Base-by-base conservation (phyloP, 2,329 filamentous ascomycete species). In the Tolypocladium pustulatum region DNA sequence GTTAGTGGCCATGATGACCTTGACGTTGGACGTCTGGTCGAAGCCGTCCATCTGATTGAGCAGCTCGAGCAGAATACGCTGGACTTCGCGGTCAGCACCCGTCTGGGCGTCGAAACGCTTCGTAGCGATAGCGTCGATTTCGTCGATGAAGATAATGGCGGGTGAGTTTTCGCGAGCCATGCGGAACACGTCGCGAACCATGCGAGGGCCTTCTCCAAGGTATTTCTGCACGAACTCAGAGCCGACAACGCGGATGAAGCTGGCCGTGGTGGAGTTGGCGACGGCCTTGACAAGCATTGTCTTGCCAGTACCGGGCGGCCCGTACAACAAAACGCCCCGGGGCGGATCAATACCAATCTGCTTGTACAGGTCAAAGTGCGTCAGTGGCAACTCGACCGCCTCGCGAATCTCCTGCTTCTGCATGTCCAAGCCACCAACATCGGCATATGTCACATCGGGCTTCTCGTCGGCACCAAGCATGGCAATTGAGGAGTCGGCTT, bases 1-100 rank as follows among this genome's bases (percentile, higher is more conserved):
- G 80, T 99, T 99, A 65, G 94, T 99, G 65, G 94, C 94, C 94
- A 99, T 99, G 78, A 99, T 99, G 72, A 99, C 94, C 80, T 99
- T 99, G 76, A 99, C 94, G 75, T 99, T 99, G 73, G 91, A 90
- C 0, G 91, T 96, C 76, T 99, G 94, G 74, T 99, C 94, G 79
- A 99, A 99, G 64, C 94, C 94, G 73, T 99, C 94, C 94, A 99
- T 99, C 77, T 99, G 94, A 78, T 99, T 99, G 64, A 99, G 87
- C 65, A 99, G 80, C 75, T 99, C 94, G 61, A 99, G 87, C 60
- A 99, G 81, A 69, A 99, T 99, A 82, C 94, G 93, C 79, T 99
- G 94, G 20, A 99, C 94, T 76, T 99, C 94, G 77, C 94, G 86
- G 72, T 99, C 94, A 65, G 94, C 94, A 73, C 94, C 94, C 4